Conservation (phyloP, 1,139 yeast species). For the Yamadazyma diddensiae region DNA sequence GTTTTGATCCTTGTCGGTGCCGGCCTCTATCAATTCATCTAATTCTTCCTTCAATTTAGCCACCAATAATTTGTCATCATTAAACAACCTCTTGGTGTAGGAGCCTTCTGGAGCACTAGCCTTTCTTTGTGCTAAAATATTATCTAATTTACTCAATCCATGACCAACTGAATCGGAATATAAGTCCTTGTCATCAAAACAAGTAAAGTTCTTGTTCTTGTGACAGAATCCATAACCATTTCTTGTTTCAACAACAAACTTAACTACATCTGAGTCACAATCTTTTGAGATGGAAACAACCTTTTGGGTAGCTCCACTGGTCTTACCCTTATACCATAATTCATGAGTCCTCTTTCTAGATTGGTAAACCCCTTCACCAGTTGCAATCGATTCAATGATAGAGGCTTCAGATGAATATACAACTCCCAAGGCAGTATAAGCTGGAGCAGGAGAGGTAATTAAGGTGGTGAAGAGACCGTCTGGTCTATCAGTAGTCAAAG, state of each 20-base stretch:
- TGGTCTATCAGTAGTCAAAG: constrained; percentile 73
- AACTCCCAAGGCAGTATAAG: constrained; percentile 67
- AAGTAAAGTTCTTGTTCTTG: constrained; percentile 65
- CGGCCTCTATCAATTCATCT: constrained; percentile 90
- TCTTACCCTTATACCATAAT: constrained; percentile 93
- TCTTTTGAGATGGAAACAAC: constrained; percentile 67
- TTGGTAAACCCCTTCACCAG: constrained; percentile 88
- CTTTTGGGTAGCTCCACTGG: constrained; percentile 90
- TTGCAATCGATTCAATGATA: constrained; percentile 74
- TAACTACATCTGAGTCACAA: constrained; percentile 90
- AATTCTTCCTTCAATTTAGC: constrained; percentile 96
- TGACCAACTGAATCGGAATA: constrained; percentile 45
- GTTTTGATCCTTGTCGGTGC: constrained; percentile 35
- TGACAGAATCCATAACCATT: constrained; percentile 91
- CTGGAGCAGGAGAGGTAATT: constrained; percentile 63
- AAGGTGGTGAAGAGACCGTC: constrained; percentile 87
- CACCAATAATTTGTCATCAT: constrained; percentile 67
- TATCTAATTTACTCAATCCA: constrained; percentile 67
- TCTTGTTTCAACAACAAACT: constrained; percentile 76
- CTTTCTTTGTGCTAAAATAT: constrained; percentile 54
- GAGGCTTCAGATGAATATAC: constrained; percentile 88
- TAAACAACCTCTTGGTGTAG: constrained; percentile 83
- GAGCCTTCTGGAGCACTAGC: constrained; percentile 82
- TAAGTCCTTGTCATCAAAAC: constrained; percentile 56
- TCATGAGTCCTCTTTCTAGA: constrained; percentile 80